Percentiles rank a stretch among this genome's conserved stretches.
Conservation (phyloP, 2,329 filamentous ascomycete genomes). For the Phialemoniopsis sp. region DNA sequence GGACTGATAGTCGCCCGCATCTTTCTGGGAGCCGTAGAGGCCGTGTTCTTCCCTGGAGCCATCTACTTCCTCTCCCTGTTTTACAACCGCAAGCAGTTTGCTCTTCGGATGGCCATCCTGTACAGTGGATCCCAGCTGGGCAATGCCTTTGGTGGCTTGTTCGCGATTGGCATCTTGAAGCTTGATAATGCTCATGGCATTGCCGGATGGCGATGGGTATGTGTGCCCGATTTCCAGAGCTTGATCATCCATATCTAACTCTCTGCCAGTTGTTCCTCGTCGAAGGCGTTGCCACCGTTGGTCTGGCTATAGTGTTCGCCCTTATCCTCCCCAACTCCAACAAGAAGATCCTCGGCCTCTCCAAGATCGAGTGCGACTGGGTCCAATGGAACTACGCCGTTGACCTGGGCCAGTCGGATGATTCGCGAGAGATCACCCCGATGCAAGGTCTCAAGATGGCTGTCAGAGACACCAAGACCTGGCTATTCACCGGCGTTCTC, state of each 20-base stretch:
- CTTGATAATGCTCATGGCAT: constrained; percentile 17
- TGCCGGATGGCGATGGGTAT: constrained; percentile 20
- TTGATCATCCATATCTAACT: neutral
- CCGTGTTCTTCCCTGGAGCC: constrained; percentile 46
- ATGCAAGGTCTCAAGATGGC: constrained; percentile 22
- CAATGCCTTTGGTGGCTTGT: constrained; percentile 28
- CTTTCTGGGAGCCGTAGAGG: constrained; percentile 49
- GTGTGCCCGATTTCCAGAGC: neutral
- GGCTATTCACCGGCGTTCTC: constrained; percentile 26
- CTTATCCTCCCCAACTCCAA: constrained; percentile 16
- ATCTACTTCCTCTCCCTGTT: constrained; percentile 32
- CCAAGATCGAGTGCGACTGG: constrained; percentile 13
- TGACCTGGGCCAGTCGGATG: constrained; percentile 14
- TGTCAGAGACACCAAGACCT: constrained; percentile 26
- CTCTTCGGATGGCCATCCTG: constrained; percentile 24
- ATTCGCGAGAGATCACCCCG: constrained; percentile 18
- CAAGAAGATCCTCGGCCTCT: constrained; percentile 12
- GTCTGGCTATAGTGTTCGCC: constrained; percentile 10
- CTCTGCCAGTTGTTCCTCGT: constrained; percentile 17
- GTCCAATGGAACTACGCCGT: constrained; percentile 14
- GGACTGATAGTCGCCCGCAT: constrained; percentile 41
- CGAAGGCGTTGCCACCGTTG: constrained; percentile 15
- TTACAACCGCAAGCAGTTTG: constrained; percentile 32
- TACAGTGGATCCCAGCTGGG: constrained; percentile 23
- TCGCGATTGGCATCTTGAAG: constrained; percentile 24